Percentiles rank a stretch among this genome's conserved stretches.
Conservation (phyloP, 768 basidiomycete genomes). For the Collybia mongolica region DNA sequence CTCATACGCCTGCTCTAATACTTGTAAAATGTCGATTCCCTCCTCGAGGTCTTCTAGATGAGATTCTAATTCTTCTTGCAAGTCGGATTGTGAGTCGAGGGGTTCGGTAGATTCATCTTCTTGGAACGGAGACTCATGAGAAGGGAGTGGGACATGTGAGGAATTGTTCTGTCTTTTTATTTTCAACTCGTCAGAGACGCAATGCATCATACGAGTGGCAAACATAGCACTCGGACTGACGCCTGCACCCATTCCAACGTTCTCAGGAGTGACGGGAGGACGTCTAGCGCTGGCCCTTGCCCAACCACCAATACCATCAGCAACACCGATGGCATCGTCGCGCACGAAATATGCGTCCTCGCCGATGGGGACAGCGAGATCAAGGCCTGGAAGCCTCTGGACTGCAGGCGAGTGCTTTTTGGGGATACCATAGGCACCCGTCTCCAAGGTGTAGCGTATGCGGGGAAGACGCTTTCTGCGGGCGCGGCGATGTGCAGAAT, state of each 20-base stretch:
- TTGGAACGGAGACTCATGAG: background rate
- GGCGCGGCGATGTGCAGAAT: slow-evolving; percentile 16
- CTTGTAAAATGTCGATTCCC: slow-evolving; percentile 66
- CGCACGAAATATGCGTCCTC: slow-evolving; percentile 89
- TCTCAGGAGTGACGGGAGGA: slow-evolving; percentile 14
- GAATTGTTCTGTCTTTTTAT: background rate
- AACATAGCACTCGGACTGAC: slow-evolving; percentile 53
- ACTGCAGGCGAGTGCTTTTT: slow-evolving; percentile 41
- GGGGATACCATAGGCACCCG: slow-evolving; percentile 84
- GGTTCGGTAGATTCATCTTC: background rate
- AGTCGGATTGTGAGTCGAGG: slow-evolving; percentile 6
- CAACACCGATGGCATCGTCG: slow-evolving; percentile 88
- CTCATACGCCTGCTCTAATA: slow-evolving; percentile 71
- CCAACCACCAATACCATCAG: slow-evolving; percentile 97
- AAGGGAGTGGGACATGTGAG: slow-evolving; percentile 18
- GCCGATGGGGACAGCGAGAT: slow-evolving; percentile 76
- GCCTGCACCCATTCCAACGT: slow-evolving; percentile 7
- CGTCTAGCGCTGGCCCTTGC: slow-evolving; percentile 23
- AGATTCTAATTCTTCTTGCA: slow-evolving; percentile 25
- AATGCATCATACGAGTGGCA: slow-evolving; percentile 84
- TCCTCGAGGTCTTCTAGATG: slow-evolving; percentile 64
- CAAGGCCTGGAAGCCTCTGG: slow-evolving; percentile 26
- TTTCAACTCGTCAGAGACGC: slow-evolving; percentile 57
- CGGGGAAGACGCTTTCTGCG: background rate
- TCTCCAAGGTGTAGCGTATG: slow-evolving; percentile 51